A percentile compares a stretch with the other conserved stretches of the same genome.
These are phyloP conservation scores for Gnetum montanum DNA, from an alignment of 75 land plant species.

Conservation along the genomic window DNA sequence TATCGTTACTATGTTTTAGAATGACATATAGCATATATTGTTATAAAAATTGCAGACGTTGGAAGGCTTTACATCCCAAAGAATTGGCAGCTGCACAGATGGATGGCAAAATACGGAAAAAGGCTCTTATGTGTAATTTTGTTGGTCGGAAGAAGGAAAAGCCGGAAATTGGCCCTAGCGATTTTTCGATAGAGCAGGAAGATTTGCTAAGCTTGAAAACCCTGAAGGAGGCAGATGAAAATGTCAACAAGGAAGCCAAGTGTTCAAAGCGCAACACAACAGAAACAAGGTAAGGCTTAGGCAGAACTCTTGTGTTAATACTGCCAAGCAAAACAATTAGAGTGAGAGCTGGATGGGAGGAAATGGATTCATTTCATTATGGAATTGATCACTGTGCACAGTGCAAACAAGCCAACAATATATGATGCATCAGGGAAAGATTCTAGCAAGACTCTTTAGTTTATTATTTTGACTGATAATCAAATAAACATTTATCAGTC, in stretches of 20 bases:
- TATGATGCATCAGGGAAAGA: neutral
- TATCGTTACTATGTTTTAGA: too few species aligned
- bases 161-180: conserved; percentile 63
- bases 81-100: conserved; percentile 45
- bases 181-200: conserved; percentile 29
- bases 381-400: neutral
- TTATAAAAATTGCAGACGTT: conserved; percentile 51
- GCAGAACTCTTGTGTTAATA: neutral
- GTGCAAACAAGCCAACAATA: neutral
- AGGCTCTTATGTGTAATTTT: conserved; percentile 69
- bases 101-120: conserved; percentile 39
- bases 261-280: neutral
- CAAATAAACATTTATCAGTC: too few species aligned
- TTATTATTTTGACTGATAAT: too few species aligned
- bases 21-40: too few species aligned
- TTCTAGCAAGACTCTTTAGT: too few species aligned
- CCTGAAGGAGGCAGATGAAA: conserved; percentile 4
- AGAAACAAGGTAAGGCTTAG: neutral
- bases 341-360: neutral
- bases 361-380: neutral
- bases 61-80: conserved; percentile 70
- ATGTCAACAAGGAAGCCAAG: neutral
- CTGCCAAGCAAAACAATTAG: neutral
- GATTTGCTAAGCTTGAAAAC: neutral
- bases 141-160: conserved; percentile 72